A percentile compares a stretch with the other conserved stretches of the same genome.
phyloP scores from a whole-genome alignment of 192 early-diverging fungal species.

The Chytriomyces hyalinus region DNA sequence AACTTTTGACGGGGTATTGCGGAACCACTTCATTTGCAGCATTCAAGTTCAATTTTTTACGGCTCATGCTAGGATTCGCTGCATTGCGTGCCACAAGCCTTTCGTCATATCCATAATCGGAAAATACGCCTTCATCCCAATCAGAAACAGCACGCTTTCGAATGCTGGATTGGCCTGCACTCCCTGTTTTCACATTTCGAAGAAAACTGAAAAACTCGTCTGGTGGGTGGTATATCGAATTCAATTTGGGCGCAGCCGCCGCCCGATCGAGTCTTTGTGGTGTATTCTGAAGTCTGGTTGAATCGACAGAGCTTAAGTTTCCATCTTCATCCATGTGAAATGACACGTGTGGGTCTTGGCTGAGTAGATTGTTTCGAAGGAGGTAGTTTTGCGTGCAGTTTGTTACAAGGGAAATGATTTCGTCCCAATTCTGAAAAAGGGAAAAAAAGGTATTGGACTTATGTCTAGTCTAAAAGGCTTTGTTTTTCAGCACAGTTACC shows the following conservation, averaged over 20 bases:
- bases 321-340: background rate
- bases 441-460: conserved; percentile 4
- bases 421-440: background rate
- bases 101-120: background rate
- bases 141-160: background rate
- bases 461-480: conserved; percentile 1
- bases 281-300: background rate
- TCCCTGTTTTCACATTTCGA: background rate
- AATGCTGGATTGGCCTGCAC: background rate
- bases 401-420: background rate
- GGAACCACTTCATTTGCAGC: too few species aligned
- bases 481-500: conserved; percentile 34
- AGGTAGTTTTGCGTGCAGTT: conserved; percentile 8
- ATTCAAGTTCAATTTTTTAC: too few species aligned
- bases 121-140: conserved; percentile 17
- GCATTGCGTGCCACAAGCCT: background rate
- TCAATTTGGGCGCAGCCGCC: background rate
- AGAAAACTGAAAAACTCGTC: conserved; percentile 6
- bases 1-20: too few species aligned
- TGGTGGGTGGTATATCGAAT: conserved; percentile 6
- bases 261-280: background rate
- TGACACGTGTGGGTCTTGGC: background rate
- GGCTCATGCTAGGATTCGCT: too few species aligned
- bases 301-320: background rate
- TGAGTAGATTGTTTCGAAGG: background rate